A percentile compares a stretch with the other conserved stretches of the same genome.
Evolutionary conservation across 169 alveolate species (phyloP).

Genomic region (Pseudocohnilembus persalinus): DNA sequence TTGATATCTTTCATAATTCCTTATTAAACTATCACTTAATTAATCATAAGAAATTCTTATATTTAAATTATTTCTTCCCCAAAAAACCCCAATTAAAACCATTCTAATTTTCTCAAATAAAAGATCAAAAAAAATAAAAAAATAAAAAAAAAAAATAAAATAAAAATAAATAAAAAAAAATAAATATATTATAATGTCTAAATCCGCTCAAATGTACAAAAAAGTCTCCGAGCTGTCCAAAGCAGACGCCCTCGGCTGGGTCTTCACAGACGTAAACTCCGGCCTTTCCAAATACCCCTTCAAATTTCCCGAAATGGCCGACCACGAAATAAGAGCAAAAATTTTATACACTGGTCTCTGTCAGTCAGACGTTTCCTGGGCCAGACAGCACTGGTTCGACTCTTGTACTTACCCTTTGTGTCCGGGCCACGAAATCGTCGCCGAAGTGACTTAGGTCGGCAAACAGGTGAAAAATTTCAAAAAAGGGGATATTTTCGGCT

Average conservation of each 20-base stretch:
- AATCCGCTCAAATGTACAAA: no score
- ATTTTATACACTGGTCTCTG: constrained; percentile 80
- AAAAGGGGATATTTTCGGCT: constrained; percentile 80
- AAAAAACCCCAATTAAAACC: no score
- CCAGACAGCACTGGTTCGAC: constrained; percentile 63
- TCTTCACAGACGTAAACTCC: neutral
- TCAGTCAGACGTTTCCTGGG: constrained; percentile 69
- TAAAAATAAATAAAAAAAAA: no score
- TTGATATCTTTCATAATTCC: no score
- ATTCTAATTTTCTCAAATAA: no score
- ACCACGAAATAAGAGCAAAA: constrained; percentile 67
- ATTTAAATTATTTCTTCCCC: no score
- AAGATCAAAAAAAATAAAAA: no score
- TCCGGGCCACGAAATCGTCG: constrained; percentile 79
- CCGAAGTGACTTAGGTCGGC: constrained; percentile 76
- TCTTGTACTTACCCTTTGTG: constrained; percentile 65
- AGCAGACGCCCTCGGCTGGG: constrained; percentile 38
- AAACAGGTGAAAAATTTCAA: constrained; percentile 61
- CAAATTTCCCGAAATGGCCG: constrained; percentile 37
- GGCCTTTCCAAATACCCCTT: constrained; percentile 41
- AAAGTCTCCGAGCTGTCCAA: no score
- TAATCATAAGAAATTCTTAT: no score
- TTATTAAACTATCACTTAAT: no score
- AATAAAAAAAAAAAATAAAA: no score
- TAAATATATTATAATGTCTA: no score